Conservation (phyloP, 2,329 filamentous ascomycete genomes). For the Aspergillus tamarii region DNA sequence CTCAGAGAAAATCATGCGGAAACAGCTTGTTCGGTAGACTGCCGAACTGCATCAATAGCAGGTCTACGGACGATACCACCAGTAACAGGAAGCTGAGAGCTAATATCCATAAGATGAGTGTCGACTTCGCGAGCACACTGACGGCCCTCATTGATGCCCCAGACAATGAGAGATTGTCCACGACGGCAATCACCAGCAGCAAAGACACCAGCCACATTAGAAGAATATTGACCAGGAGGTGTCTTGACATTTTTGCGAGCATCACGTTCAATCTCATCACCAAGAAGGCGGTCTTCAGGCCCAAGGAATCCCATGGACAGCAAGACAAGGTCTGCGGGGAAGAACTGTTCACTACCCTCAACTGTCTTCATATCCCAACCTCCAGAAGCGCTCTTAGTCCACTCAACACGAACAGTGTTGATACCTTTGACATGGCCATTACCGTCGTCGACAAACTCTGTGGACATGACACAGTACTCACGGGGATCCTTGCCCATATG, state of each 20-base stretch:
- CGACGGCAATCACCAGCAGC: slow-evolving; percentile 93
- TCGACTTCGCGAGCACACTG: slow-evolving; percentile 92
- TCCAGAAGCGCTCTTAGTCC: slow-evolving; percentile 85
- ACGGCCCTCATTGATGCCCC: slow-evolving; percentile 97
- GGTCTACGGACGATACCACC: slow-evolving; percentile 88
- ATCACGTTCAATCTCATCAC: slow-evolving; percentile 88
- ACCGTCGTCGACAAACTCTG: slow-evolving; percentile 91
- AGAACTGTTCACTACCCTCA: slow-evolving; percentile 90
- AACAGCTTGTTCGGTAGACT: slow-evolving; percentile 30
- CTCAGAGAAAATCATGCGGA: slow-evolving; percentile 29
- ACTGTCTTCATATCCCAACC: slow-evolving; percentile 99
- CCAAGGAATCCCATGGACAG: slow-evolving; percentile 98
- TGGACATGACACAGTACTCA: slow-evolving; percentile 98
- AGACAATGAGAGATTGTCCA: slow-evolving; percentile 94
- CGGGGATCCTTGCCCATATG: slow-evolving; percentile 96
- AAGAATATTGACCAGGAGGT: slow-evolving; percentile 80
- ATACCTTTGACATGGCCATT: slow-evolving; percentile 89
- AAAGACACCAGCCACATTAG: slow-evolving; percentile 86
- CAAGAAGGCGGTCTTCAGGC: slow-evolving; percentile 84
- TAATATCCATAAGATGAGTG: slow-evolving; percentile 74
- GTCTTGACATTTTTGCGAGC: slow-evolving; percentile 96
- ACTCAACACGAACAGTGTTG: slow-evolving; percentile 93
- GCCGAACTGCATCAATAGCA: slow-evolving; percentile 53
- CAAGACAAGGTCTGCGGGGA: slow-evolving; percentile 91
- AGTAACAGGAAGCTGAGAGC: slow-evolving; percentile 81